Base-by-base conservation (phyloP, 2,329 filamentous ascomycete genomes). In the Phialophora macrospora region DNA sequence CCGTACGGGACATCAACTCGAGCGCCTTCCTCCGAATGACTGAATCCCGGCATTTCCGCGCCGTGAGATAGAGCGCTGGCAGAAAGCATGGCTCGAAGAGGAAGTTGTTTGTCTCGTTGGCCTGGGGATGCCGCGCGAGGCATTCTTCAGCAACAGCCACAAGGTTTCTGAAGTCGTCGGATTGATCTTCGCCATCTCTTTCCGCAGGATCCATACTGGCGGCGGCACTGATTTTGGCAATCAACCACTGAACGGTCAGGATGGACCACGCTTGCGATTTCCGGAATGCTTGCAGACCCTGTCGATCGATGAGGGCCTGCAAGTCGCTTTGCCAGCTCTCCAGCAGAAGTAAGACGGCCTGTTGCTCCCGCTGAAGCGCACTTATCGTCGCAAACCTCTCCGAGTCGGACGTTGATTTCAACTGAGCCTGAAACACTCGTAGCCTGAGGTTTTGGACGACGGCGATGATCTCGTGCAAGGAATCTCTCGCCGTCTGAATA, bases 1-100 rank as follows among this genome's bases (percentile, higher is more conserved):
- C 44, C 22, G 57, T 24, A 9, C 24, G 57, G 41, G 11, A 28
- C 57, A 60, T 60, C 57, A 60, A 38, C 22, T 60, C 57, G 4
- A 60, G 44, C 12, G 57, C 57, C 24, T 60, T 60, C n/a, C 57
- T 60, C 20, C 57, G 57, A 14, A 51, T 48, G 6, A 22, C 8
- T 1, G 57, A 17, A 8, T 60, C 46, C 12, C 57, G 57, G 26
- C 57, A 60, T 24, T 60, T 49, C 46, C 44, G 44, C 14, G 44
- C 46, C 12, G 57, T 60, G 14, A 60, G 57, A 24, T 49, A 60
- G 28, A 60, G 57, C 8, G 57, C 41, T 0, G 57, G 41, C 4
- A 60, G 46, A 28, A 60, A 60, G 17, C 26, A 34, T 9, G 30
- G 20, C 28, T 60, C 57, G 30, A 60, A 60, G 7, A 41, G 52